A percentile compares a stretch with the other conserved stretches of the same genome.
These are phyloP conservation scores for Anastatica hierochuntica DNA, from an alignment of 345 rosid species.

Conservation along the genomic window DNA sequence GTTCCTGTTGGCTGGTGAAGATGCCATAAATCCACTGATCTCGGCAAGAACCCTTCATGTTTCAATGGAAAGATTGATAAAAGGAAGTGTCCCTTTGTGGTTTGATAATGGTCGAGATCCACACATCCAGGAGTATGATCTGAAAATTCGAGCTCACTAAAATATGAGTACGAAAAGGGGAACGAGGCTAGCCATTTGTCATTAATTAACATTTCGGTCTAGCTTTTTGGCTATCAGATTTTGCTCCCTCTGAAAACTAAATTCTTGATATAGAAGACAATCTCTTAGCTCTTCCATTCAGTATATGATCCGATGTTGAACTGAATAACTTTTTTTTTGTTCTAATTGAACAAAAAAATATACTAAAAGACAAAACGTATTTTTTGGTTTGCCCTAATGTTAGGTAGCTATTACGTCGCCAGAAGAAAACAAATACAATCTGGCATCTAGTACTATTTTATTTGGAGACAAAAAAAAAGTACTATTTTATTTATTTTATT, in stretches of 20 bases:
- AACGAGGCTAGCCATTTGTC: not conserved
- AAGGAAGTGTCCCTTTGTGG: too few species aligned
- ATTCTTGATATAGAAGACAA: not conserved
- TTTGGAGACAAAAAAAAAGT: too few species aligned
- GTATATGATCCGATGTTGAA: not conserved
- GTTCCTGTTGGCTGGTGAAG: too few species aligned
- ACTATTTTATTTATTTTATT: too few species aligned
- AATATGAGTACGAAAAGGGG: not conserved
- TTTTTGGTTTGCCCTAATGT: slow-evolving; percentile 16
- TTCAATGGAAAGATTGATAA: not conserved
- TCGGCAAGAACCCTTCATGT: not conserved
- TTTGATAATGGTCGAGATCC: too few species aligned
- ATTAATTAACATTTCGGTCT: not conserved
- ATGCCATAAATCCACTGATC: too few species aligned
- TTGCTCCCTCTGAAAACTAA: not conserved
- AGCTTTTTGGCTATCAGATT: not conserved
- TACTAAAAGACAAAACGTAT: too few species aligned
- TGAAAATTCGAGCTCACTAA: not conserved
- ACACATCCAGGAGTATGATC: not conserved
- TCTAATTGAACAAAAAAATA: too few species aligned
- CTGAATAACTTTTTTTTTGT: too few species aligned
- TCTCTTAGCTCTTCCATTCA: not conserved
- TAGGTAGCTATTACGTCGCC: slow-evolving; percentile 23
- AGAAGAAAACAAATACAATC: not conserved
- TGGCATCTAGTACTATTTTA: too few species aligned